Evolutionary conservation across 1,284 basidiomycete genomes (phyloP).

Genomic region (Cutaneotrichosporon cavernicola): DNA sequence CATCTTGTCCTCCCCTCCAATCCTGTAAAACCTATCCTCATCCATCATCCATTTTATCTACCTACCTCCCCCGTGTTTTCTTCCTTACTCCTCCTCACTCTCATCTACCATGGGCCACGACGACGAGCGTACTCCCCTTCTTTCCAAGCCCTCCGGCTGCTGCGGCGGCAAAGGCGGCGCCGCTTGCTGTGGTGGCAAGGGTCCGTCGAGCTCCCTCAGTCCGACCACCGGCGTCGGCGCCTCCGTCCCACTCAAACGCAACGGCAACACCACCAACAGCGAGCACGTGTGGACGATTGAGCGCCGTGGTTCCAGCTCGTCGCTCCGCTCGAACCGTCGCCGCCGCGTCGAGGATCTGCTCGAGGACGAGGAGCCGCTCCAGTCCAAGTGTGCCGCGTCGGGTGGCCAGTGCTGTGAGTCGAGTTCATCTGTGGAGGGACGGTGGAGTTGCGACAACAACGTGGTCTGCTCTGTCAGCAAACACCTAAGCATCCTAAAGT

Average conservation of each 20-base stretch:
- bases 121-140: conserved; percentile 23
- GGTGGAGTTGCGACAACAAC: background rate
- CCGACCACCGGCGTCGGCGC: conserved; percentile 12
- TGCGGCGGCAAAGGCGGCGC: conserved; percentile 24
- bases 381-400: conserved; percentile 43
- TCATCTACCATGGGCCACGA: conserved; percentile 10
- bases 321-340: conserved; percentile 19
- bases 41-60: background rate
- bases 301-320: conserved; percentile 21
- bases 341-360: conserved; percentile 35
- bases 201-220: conserved; percentile 8
- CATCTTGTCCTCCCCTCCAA: background rate
- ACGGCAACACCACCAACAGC: conserved; percentile 6
- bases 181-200: conserved; percentile 24
- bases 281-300: conserved; percentile 26
- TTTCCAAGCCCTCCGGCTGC: conserved; percentile 19
- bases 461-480: background rate
- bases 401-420: conserved; percentile 46
- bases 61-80: background rate
- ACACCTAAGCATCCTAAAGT: background rate
- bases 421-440: conserved; percentile 19
- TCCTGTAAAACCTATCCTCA: background rate
- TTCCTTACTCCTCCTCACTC: conserved; percentile 8
- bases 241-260: conserved; percentile 27
- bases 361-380: conserved; percentile 40